Conservation (phyloP, 2,329 filamentous ascomycete genomes). For the Colletotrichum zoysiae region DNA sequence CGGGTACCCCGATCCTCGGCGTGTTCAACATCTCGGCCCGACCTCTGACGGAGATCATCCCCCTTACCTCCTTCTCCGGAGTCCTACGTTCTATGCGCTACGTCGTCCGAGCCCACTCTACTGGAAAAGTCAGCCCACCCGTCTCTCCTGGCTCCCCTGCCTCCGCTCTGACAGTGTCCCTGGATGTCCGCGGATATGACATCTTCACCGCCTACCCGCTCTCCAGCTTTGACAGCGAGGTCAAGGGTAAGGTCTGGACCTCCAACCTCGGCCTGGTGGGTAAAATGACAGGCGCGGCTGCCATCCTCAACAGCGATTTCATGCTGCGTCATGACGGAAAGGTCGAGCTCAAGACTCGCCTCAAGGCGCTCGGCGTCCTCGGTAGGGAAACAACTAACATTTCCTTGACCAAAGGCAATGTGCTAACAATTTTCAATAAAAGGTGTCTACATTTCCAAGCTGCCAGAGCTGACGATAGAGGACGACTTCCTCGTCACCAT, state of each 20-base stretch:
- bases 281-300: conserved; percentile 92
- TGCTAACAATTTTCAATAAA: not conserved
- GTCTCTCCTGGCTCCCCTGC: conserved; percentile 58
- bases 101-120: conserved; percentile 79
- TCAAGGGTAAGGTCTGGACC: conserved; percentile 61
- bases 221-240: conserved; percentile 64
- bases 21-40: conserved; percentile 83
- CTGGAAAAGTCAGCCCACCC: conserved; percentile 70
- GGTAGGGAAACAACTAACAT: conserved; percentile 61
- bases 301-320: conserved; percentile 74
- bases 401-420: conserved; percentile 21
- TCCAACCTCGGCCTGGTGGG: conserved; percentile 82
- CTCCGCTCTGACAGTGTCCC: conserved; percentile 70
- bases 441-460: conserved; percentile 82
- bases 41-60: conserved; percentile 75
- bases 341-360: conserved; percentile 72
- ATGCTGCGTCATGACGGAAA: conserved; percentile 67
- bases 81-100: conserved; percentile 71
- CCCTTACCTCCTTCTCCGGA: conserved; percentile 80
- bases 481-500: conserved; percentile 81
- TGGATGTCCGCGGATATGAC: conserved; percentile 79
- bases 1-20: conserved; percentile 82
- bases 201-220: conserved; percentile 83
- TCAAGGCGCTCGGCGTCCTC: conserved; percentile 84
- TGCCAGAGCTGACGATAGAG: conserved; percentile 71